phyloP scores from a whole-genome alignment of 768 basidiomycete genomes.

The Tricholoma sp. region DNA sequence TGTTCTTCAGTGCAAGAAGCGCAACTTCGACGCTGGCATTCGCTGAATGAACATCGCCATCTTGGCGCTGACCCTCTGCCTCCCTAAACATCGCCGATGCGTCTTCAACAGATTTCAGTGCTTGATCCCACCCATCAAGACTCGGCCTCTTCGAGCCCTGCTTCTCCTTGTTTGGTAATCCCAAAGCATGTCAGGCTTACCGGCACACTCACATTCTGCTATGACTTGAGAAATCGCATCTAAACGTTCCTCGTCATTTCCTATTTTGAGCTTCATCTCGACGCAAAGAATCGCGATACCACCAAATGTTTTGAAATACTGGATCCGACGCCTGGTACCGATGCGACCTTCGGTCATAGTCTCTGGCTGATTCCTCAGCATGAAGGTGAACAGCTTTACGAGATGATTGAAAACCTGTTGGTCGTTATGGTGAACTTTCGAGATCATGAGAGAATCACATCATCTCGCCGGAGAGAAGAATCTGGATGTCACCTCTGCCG shows the following conservation, averaged over 20 bases:
- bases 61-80: background rate
- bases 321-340: constrained; percentile 6
- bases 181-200: constrained; percentile 10
- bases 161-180: background rate
- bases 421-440: constrained; percentile 11
- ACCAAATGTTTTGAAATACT: constrained; percentile 18
- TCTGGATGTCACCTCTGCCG: constrained; percentile 16
- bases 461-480: constrained; percentile 16
- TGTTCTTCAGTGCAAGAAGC: constrained; percentile 8
- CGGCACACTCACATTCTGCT: constrained; percentile 15
- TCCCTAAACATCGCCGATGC: background rate
- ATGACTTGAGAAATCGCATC: constrained; percentile 8
- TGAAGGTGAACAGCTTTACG: constrained; percentile 12
- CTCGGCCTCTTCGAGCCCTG: background rate
- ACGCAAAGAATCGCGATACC: constrained; percentile 14
- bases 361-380: constrained; percentile 18
- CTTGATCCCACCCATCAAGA: background rate
- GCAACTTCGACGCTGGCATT: constrained; percentile 6
- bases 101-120: background rate
- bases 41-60: constrained; percentile 9
- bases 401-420: constrained; percentile 18
- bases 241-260: constrained; percentile 11
- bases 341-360: constrained; percentile 7
- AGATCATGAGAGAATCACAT: constrained; percentile 5
- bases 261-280: constrained; percentile 15